phyloP scores from a whole-genome alignment of 164 flowering plant genomes.

The Vitis cinerea region DNA sequence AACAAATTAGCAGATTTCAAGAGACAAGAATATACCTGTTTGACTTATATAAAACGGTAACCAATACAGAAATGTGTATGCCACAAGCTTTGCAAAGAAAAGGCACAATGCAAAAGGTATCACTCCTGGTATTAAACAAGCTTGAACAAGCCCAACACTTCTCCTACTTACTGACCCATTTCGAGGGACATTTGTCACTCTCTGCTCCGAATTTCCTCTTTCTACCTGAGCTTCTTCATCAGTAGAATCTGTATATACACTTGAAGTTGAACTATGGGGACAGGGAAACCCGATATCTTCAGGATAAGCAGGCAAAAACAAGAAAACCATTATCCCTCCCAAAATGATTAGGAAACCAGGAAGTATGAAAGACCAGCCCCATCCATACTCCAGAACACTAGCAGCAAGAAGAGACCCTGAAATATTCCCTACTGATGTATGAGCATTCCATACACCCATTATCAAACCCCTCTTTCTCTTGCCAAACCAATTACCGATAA shows the following conservation, averaged over 20 bases:
- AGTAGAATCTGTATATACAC: constrained; percentile 9
- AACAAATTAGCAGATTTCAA: background rate
- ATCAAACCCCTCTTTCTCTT: constrained; percentile 85
- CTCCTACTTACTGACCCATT: constrained; percentile 33
- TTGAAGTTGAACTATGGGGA: constrained; percentile 22
- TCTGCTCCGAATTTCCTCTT: constrained; percentile 18
- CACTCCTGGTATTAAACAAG: constrained; percentile 86
- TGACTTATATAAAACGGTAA: constrained; percentile 89
- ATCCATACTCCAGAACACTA: constrained; percentile 67
- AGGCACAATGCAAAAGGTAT: constrained; percentile 87
- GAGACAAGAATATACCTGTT: constrained; percentile 55
- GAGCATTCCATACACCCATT: constrained; percentile 95
- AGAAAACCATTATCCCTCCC: constrained; percentile 71
- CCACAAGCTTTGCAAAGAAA: constrained; percentile 93
- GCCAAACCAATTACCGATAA: constrained; percentile 95
- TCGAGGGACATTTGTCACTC: constrained; percentile 4
- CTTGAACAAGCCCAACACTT: constrained; percentile 67
- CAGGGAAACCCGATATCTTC: constrained; percentile 71
- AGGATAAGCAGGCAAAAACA: constrained; percentile 85
- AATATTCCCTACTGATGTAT: constrained; percentile 85
- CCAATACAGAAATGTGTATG: constrained; percentile 95
- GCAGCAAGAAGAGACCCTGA: constrained; percentile 84
- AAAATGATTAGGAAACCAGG: constrained; percentile 65
- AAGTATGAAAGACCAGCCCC: constrained; percentile 95
- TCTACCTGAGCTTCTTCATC: constrained; percentile 44